Base-by-base conservation (phyloP, 441 rosid species). In the Populus hybrid region DNA sequence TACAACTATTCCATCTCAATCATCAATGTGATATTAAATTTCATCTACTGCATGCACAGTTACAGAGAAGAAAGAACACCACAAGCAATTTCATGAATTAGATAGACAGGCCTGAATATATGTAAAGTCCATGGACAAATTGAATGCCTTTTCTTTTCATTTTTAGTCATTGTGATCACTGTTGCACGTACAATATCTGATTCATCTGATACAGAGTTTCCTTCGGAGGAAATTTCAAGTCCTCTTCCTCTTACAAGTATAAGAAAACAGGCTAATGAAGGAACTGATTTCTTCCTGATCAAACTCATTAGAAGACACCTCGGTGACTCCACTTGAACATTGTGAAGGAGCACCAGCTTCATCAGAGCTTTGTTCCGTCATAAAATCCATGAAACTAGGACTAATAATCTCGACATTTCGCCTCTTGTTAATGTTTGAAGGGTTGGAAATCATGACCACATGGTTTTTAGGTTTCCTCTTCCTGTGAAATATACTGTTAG, bases 401-500 rank as follows among this genome's bases (percentile, higher is more conserved):
- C 16, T 21, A 6, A 26, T 61, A 21, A 42, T 14, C 65, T n/a
- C 70, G n/a, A 21, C 16, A 12, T 2, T 64, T 12, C 42, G 74
- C 34, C 6, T 36, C 19, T 63, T 59, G 72, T 61, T 57, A 57
- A 53, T 32, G 21, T 34, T 38, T 69, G 75, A 73, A 11, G 71
- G 24, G 24, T 79, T 70, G 16, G 82, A 67, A 16, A 34, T 19
- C 35, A 28, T 10, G 0, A 4, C 79, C 35, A 67, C 80, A 50
- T 71, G 77, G 70, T 61, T 78, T 66, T 72, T 86, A 19, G 76
- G 82, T 2, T 79, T 85, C 83, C 91, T 88, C 76, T 90, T 93
- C 90, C 87, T 95, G 77, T 90, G 84, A 82, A 92, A 93, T 81
- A 95, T 81, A 32, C 94, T 88, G 82, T 94, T 88, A 3, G 91